These are phyloP conservation scores for Aspergillus conjunctus DNA, from an alignment of 495 filamentous ascomycete genomes.

Conservation along the genomic window DNA sequence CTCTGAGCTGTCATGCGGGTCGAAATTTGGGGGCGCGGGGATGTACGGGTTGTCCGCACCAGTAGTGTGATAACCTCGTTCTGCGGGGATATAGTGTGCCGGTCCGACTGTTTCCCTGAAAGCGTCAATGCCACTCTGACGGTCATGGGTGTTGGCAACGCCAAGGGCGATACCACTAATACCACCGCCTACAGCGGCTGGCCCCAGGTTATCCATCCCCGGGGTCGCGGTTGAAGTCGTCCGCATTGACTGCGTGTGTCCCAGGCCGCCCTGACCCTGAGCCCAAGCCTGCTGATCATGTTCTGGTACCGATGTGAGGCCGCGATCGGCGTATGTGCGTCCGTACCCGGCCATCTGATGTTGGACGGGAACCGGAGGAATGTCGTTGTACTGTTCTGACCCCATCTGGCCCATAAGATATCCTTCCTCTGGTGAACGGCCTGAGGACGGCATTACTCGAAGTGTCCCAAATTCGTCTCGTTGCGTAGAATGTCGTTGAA, in stretches of 20 bases:
- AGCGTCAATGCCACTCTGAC: constrained; percentile 73
- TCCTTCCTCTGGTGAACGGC: constrained; percentile 6
- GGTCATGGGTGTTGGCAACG: constrained; percentile 70
- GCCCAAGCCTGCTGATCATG: constrained; percentile 17
- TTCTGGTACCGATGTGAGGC: constrained; percentile 23
- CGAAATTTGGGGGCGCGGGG: constrained; percentile 33
- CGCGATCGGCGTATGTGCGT: constrained; percentile 4
- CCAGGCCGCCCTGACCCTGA: constrained; percentile 21
- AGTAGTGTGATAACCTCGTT: constrained; percentile 47
- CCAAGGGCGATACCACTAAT: constrained; percentile 75
- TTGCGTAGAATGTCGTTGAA: constrained; percentile 13
- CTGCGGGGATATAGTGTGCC: constrained; percentile 43
- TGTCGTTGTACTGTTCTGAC: constrained; percentile 24
- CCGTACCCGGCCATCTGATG: constrained; percentile 16
- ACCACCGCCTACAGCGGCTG: constrained; percentile 71
- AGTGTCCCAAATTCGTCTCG: neutral
- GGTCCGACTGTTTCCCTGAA: constrained; percentile 52
- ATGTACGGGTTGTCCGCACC: constrained; percentile 51
- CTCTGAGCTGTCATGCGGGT: constrained; percentile 29
- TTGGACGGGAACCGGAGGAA: constrained; percentile 23
- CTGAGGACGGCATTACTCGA: too few relatives aligned
- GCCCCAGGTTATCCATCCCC: constrained; percentile 74
- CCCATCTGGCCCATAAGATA: constrained; percentile 9
- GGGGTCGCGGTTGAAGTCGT: constrained; percentile 64
- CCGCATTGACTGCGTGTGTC: constrained; percentile 29